Conservation (phyloP, 2,329 filamentous ascomycete species). For the Phoma herbarum region DNA sequence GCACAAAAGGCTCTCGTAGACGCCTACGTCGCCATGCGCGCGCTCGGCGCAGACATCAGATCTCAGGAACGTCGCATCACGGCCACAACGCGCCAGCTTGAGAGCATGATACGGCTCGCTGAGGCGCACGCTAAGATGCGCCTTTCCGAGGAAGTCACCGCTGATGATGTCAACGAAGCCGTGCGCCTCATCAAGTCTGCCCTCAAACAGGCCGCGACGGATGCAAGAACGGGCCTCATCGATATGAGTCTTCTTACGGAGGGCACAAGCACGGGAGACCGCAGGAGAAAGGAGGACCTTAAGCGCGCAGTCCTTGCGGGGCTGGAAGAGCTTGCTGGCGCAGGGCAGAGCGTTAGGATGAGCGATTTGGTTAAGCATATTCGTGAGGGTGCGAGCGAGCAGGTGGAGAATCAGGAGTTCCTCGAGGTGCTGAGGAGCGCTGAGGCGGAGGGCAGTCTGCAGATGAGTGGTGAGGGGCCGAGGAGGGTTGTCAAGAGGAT, state of each 20-base stretch:
- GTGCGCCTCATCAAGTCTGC: slow-evolving; percentile 92
- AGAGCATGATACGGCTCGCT: slow-evolving; percentile 96
- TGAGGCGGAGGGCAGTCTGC: slow-evolving; percentile 85
- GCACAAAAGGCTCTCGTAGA: slow-evolving; percentile 86
- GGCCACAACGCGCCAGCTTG: slow-evolving; percentile 93
- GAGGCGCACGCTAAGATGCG: slow-evolving; percentile 99
- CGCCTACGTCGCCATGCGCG: slow-evolving; percentile 93
- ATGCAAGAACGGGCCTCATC: slow-evolving; percentile 87
- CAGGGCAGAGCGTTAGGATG: slow-evolving; percentile 73
- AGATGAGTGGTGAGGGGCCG: slow-evolving; percentile 83
- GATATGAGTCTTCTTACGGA: slow-evolving; percentile 97
- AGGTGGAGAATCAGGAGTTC: slow-evolving; percentile 82
- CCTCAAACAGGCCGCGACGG: slow-evolving; percentile 96
- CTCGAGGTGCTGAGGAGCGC: slow-evolving; percentile 79
- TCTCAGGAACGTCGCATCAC: slow-evolving; percentile 95
- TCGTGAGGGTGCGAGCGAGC: slow-evolving; percentile 63
- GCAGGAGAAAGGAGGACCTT: slow-evolving; percentile 82
- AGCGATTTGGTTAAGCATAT: slow-evolving; percentile 79
- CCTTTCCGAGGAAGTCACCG: slow-evolving; percentile 76
- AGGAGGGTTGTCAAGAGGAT: slow-evolving; percentile 83
- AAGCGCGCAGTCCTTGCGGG: slow-evolving; percentile 78
- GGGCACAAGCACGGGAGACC: slow-evolving; percentile 88
- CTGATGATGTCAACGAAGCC: slow-evolving; percentile 85
- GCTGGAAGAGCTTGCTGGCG: slow-evolving; percentile 77
- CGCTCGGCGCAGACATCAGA: slow-evolving; percentile 76